Evolutionary conservation across 2,329 filamentous ascomycete genomes (phyloP).

Genomic region (Cladorrhinum sp.): DNA sequence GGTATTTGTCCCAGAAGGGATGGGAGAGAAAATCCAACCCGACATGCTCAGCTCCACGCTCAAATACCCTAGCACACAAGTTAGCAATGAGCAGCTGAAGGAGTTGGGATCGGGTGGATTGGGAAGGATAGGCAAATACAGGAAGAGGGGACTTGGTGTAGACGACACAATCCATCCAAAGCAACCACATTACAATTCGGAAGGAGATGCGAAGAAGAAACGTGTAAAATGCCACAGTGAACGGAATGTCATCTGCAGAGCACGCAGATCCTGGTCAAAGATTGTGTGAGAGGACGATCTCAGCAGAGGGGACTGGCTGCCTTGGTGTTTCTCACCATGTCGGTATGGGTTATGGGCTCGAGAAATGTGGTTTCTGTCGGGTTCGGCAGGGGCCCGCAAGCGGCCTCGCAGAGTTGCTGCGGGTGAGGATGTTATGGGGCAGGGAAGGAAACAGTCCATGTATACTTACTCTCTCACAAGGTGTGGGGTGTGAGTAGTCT

Average conservation of each 20-base stretch:
- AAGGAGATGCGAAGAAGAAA: constrained; percentile 34
- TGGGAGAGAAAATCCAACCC: constrained; percentile 92
- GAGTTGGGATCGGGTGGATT: constrained; percentile 31
- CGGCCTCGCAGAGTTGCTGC: constrained; percentile 43
- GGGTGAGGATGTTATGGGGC: constrained; percentile 47
- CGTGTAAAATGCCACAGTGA: constrained; percentile 35
- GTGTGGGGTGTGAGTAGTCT: constrained; percentile 91
- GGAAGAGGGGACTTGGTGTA: constrained; percentile 50
- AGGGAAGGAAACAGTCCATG: constrained; percentile 63
- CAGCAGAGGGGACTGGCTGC: constrained; percentile 50
- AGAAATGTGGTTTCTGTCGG: constrained; percentile 13
- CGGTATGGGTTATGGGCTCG: constrained; percentile 29
- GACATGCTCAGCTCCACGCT: constrained; percentile 79
- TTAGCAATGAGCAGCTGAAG: constrained; percentile 29
- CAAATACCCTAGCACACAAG: constrained; percentile 71
- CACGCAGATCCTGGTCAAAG: constrained; percentile 59
- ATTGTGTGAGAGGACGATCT: constrained; percentile 65
- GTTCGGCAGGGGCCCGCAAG: constrained; percentile 37
- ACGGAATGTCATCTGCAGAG: constrained; percentile 34
- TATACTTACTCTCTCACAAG: constrained; percentile 99
- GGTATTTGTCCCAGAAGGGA: constrained; percentile 98
- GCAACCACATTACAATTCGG: constrained; percentile 35
- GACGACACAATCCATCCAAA: constrained; percentile 50
- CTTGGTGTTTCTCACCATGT: constrained; percentile 71
- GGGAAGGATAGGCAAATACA: constrained; percentile 60